A percentile compares a stretch with the other conserved stretches of the same genome.
Evolutionary conservation across 2,329 filamentous ascomycete genomes (phyloP).

Genomic region (Mariannaea elegans): DNA sequence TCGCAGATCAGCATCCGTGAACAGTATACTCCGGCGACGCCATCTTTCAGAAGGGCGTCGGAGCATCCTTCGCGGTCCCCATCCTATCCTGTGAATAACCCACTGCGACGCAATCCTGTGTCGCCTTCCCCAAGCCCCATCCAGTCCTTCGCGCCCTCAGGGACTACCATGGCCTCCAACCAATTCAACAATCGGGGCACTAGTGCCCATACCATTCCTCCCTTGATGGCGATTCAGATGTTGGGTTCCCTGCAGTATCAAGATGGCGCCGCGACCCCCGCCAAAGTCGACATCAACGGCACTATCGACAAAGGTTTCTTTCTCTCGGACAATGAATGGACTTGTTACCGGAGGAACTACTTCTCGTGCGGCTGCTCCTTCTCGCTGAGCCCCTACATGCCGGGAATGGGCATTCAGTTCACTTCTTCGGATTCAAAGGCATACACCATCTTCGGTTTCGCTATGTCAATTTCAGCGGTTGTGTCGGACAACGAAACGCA

Average conservation of each 20-base stretch:
- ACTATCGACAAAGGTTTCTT: conserved; percentile 93
- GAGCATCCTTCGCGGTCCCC: conserved; percentile 63
- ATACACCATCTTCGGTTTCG: conserved; percentile 74
- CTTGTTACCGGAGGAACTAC: conserved; percentile 91
- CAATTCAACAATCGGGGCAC: conserved; percentile 47
- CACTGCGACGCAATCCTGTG: conserved; percentile 60
- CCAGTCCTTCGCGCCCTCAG: conserved; percentile 53
- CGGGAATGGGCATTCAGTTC: conserved; percentile 60
- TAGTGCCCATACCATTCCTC: conserved; percentile 54
- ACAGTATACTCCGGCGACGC: conserved; percentile 61
- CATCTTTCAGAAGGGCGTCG: conserved; percentile 58
- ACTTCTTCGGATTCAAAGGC: conserved; percentile 56
- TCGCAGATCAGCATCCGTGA: conserved; percentile 61
- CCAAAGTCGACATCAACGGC: conserved; percentile 79
- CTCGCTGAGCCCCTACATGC: conserved; percentile 67
- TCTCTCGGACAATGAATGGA: conserved; percentile 82
- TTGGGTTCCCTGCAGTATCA: conserved; percentile 70
- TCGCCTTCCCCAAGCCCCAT: conserved; percentile 62
- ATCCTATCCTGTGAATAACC: conserved; percentile 53
- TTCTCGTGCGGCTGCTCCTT: conserved; percentile 87
- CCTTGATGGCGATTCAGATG: conserved; percentile 58
- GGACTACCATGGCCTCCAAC: conserved; percentile 59
- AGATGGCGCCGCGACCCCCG: conserved; percentile 56
- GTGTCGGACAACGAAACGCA: conserved; percentile 81
- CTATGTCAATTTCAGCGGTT: conserved; percentile 85